These are phyloP conservation scores for Metroxylon sagu DNA, from an alignment of 176 grass and related monocot species.

Conservation along the genomic window DNA sequence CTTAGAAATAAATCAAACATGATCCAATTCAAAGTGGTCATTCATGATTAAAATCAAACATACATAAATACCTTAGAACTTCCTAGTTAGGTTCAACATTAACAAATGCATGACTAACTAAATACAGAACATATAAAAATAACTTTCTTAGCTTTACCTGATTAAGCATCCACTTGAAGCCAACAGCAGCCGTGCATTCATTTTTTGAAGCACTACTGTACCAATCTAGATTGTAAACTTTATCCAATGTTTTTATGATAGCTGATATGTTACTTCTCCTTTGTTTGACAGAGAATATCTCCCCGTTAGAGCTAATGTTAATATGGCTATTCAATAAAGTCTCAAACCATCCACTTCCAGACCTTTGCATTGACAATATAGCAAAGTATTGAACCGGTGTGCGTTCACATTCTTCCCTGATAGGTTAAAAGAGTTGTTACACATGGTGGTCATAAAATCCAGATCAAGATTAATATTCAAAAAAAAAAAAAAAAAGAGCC, in stretches of 20 bases:
- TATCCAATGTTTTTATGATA: not conserved
- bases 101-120: too few relatives aligned
- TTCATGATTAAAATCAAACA: too few relatives aligned
- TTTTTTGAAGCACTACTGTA: conserved; percentile 12
- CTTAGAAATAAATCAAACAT: too few relatives aligned
- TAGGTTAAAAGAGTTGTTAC: not conserved
- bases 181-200: conserved; percentile 3
- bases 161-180: conserved; percentile 16
- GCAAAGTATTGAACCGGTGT: conserved; percentile 4
- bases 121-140: too few relatives aligned
- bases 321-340: conserved; percentile 10
- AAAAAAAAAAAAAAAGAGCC: too few relatives aligned
- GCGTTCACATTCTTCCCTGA: conserved; percentile 5
- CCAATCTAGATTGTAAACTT: conserved; percentile 11
- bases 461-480: not conserved
- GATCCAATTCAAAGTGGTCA: too few relatives aligned
- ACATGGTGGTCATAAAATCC: not conserved
- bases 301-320: conserved; percentile 12
- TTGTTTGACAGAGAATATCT: conserved; percentile 11
- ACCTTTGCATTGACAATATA: conserved; percentile 10
- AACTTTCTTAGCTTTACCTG: conserved; percentile 1
- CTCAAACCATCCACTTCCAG: conserved; percentile 14
- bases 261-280: conserved; percentile 1
- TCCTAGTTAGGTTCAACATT: too few relatives aligned
- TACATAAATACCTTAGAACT: too few relatives aligned